Percentiles rank a stretch among this genome's conserved stretches.
Conservation (phyloP, 1,139 yeast genomes). For the Blastobotrys capitulatus region DNA sequence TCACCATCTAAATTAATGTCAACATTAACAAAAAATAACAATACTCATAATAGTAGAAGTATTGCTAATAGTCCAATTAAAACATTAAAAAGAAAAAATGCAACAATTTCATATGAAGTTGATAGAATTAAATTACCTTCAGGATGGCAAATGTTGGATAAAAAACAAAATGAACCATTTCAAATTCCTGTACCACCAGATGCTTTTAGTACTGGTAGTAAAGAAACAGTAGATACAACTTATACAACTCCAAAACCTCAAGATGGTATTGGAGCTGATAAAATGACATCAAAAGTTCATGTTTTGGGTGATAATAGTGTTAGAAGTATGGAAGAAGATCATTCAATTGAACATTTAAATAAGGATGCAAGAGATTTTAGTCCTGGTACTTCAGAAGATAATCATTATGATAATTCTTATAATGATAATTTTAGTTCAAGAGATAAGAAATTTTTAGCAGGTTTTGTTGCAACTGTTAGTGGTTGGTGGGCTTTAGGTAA, state of each 20-base stretch:
- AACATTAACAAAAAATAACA: neutral
- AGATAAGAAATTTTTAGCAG: slow-evolving; percentile 30
- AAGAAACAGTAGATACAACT: slow-evolving; percentile 20
- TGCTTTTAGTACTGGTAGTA: slow-evolving; percentile 19
- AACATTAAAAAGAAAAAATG: neutral
- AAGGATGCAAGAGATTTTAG: slow-evolving; percentile 4
- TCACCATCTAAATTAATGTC: slow-evolving; percentile 5
- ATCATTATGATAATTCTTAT: neutral
- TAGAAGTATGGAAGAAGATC: slow-evolving; percentile 14
- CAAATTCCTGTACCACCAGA: slow-evolving; percentile 39
- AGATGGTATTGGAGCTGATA: slow-evolving; percentile 19
- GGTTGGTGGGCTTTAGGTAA: slow-evolving; percentile 34
- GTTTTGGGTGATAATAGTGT: slow-evolving; percentile 12
- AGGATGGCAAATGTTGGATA: slow-evolving; percentile 3
- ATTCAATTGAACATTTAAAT: slow-evolving; percentile 8
- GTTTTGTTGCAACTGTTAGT: slow-evolving; percentile 29
- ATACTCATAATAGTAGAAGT: neutral
- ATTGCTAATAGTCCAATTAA: neutral
- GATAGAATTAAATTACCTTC: slow-evolving; percentile 12
- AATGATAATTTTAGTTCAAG: slow-evolving; percentile 18
- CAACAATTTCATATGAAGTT: slow-evolving; percentile 8
- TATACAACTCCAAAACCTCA: slow-evolving; percentile 25
- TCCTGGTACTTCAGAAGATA: neutral
- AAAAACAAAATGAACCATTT: slow-evolving; percentile 24
- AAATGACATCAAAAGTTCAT: slow-evolving; percentile 5